phyloP scores from a whole-genome alignment of 2,329 filamentous ascomycete species.

The Trichoderma hamatum region DNA sequence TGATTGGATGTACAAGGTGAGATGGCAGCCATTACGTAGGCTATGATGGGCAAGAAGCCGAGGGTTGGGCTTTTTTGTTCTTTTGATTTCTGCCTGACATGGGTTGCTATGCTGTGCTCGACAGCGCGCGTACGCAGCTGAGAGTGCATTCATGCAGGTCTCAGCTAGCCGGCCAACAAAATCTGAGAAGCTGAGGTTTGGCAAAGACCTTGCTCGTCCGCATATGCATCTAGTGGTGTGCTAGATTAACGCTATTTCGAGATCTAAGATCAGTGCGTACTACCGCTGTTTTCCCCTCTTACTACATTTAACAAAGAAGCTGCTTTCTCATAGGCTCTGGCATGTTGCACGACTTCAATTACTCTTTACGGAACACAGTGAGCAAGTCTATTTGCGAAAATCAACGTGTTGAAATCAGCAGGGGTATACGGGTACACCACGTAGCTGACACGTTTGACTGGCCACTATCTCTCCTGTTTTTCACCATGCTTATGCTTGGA shows the following conservation, averaged over 20 bases:
- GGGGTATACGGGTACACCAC: background rate
- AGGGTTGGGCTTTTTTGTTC: background rate
- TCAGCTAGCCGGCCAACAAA: background rate
- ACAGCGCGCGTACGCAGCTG: background rate
- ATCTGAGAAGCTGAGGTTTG: background rate
- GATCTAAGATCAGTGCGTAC: conserved; percentile 2
- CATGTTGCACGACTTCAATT: background rate
- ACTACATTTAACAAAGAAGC: background rate
- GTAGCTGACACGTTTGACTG: background rate
- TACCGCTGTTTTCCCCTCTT: background rate
- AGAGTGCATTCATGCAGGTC: background rate
- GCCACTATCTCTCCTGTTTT: background rate
- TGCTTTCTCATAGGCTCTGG: background rate
- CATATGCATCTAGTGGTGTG: background rate
- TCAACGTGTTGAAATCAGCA: background rate
- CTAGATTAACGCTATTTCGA: background rate
- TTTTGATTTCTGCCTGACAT: background rate
- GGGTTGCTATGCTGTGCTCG: background rate
- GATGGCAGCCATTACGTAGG: background rate
- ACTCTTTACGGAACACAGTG: background rate
- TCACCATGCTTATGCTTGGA: background rate
- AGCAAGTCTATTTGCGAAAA: background rate
- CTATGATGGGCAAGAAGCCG: background rate
- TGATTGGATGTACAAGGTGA: background rate
- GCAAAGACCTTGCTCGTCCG: background rate